phyloP scores from a whole-genome alignment of 495 filamentous ascomycete species.

The Neurospora discreta region DNA sequence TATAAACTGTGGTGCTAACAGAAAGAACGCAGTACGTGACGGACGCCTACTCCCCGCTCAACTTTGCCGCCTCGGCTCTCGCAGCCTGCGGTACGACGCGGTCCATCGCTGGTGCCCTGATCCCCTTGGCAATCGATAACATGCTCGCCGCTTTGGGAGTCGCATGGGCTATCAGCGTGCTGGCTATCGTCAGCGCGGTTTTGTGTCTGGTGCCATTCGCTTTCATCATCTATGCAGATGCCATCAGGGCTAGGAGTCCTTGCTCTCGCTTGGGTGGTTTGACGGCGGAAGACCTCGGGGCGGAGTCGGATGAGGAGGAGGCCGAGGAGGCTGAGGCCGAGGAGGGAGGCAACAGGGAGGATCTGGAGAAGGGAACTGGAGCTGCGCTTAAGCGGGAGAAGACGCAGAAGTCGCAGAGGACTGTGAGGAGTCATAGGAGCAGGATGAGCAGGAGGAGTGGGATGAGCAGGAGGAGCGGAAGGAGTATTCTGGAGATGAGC shows the following conservation, averaged over 20 bases:
- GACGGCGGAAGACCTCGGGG: constrained; percentile 1
- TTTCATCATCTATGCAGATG: constrained; percentile 16
- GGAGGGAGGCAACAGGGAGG: neutral
- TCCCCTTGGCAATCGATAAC: constrained; percentile 29
- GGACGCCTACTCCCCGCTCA: constrained; percentile 48
- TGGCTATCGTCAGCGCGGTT: constrained; percentile 14
- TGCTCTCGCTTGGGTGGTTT: constrained; percentile 5
- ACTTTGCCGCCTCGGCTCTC: constrained; percentile 55
- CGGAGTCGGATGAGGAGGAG: neutral
- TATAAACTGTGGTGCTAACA: too few species aligned
- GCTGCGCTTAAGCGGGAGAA: neutral
- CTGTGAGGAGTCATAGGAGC: neutral
- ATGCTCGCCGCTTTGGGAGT: constrained; percentile 16
- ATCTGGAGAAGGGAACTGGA: neutral
- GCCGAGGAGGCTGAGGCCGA: neutral
- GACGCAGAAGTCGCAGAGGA: neutral
- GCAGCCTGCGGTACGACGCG: constrained; percentile 47
- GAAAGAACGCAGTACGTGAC: constrained; percentile 39
- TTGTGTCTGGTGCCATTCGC: constrained; percentile 17
- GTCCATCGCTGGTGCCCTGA: constrained; percentile 45
- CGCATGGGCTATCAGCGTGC: constrained; percentile 16
- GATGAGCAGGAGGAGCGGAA: neutral
- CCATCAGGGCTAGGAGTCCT: constrained; percentile 11
- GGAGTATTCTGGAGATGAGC: neutral
- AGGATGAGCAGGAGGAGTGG: neutral